A percentile compares a stretch with the other conserved stretches of the same genome.
These are phyloP conservation scores for Serendipita sp. DNA, from an alignment of 768 basidiomycete genomes.

Conservation along the genomic window DNA sequence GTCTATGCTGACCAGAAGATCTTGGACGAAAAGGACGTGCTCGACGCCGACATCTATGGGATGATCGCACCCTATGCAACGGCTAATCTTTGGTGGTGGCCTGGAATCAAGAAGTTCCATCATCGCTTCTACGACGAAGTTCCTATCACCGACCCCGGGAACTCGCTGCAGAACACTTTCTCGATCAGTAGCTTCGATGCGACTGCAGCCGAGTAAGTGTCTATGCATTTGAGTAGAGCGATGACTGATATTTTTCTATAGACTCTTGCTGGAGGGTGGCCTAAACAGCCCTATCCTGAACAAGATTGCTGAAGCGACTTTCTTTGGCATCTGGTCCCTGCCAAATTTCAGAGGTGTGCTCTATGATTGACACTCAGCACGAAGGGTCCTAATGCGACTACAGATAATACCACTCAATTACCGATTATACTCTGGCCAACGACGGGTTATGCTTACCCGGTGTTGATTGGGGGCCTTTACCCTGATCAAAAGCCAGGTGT, in stretches of 20 bases:
- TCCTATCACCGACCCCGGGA: conserved; percentile 4
- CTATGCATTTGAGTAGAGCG: not conserved
- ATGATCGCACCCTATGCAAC: conserved; percentile 10
- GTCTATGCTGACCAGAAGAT: not conserved
- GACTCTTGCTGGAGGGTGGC: conserved; percentile 8
- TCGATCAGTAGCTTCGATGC: not conserved
- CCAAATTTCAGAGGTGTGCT: conserved; percentile 11
- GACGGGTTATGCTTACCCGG: conserved; percentile 11
- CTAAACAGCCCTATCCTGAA: not conserved
- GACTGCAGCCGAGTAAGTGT: not conserved
- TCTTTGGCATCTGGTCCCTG: conserved; percentile 10
- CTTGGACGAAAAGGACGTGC: conserved; percentile 11
- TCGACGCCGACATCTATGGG: conserved; percentile 10
- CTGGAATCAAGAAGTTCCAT: conserved; percentile 11
- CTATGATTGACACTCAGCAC: not conserved
- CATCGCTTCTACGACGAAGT: conserved; percentile 9
- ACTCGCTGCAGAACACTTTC: conserved; percentile 9
- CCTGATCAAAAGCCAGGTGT: conserved; percentile 11
- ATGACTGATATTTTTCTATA: not conserved
- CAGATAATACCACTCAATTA: conserved; percentile 11
- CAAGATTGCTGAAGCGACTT: conserved; percentile 8
- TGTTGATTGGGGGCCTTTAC: conserved; percentile 11
- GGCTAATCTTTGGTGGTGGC: conserved; percentile 13
- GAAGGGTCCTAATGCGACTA: not conserved
- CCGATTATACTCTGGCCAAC: conserved; percentile 10